Evolutionary conservation across 345 rosid genomes (phyloP).

Genomic region (Syzygium oleosum): DNA sequence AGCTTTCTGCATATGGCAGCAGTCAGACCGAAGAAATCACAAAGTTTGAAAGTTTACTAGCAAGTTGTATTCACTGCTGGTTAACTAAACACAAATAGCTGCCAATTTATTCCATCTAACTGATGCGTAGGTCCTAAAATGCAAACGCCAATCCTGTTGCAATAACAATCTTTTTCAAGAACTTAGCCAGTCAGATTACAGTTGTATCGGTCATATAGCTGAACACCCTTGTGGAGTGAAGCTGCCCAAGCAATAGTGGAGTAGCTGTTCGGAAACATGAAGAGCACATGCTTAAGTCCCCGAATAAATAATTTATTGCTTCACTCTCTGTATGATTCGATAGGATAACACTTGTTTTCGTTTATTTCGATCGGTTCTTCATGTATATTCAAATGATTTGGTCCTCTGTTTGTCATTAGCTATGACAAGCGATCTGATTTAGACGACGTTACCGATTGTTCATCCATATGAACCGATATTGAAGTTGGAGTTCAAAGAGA

Average conservation of each 20-base stretch:
- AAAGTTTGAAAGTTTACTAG: neutral
- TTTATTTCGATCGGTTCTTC: neutral
- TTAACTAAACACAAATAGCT: neutral
- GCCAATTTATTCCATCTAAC: neutral
- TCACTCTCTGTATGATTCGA: neutral
- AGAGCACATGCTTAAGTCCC: neutral
- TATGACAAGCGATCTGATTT: neutral
- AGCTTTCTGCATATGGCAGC: conserved; percentile 44
- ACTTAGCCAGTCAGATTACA: neutral
- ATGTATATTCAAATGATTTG: neutral
- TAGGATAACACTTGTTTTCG: neutral
- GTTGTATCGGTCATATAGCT: neutral
- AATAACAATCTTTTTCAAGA: neutral
- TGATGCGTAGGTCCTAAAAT: neutral
- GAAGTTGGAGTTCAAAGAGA: neutral
- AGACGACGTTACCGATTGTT: neutral
- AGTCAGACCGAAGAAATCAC: neutral
- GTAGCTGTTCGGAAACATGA: conserved; percentile 28
- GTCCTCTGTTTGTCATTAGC: neutral
- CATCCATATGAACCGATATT: neutral
- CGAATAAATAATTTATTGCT: neutral
- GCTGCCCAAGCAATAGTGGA: conserved; percentile 78
- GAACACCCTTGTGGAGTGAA: conserved; percentile 40
- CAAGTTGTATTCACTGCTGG: neutral
- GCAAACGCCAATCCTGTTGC: neutral